A percentile compares a stretch with the other conserved stretches of the same genome.
phyloP scores from a whole-genome alignment of 75 land plant species.

The Pinus taeda region DNA sequence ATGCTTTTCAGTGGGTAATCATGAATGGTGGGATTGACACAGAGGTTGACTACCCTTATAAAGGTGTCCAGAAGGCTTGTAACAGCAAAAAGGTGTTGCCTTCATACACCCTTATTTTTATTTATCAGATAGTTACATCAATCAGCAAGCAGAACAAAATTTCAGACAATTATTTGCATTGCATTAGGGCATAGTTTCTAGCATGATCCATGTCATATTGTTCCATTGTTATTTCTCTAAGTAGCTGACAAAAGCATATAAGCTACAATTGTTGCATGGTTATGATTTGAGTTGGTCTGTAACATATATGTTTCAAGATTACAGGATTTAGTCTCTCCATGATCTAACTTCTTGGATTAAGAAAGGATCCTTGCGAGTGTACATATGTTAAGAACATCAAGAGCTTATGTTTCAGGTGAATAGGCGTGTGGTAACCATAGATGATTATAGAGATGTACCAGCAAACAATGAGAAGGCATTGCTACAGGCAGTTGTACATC shows the following conservation, averaged over 20 bases:
- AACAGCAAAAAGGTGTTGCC: conserved; percentile 37
- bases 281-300: neutral
- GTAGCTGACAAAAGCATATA: neutral
- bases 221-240: neutral
- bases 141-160: neutral
- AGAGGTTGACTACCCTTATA: conserved; percentile 79
- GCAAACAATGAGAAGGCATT: conserved; percentile 48
- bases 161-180: neutral
- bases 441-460: conserved; percentile 67
- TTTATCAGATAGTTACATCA: neutral
- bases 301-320: neutral
- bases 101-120: conserved; percentile 1
- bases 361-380: neutral
- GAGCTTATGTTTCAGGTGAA: conserved; percentile 32
- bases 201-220: neutral
- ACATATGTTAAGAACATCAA: neutral
- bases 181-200: neutral
- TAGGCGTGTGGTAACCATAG: conserved; percentile 65
- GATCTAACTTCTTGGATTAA: neutral
- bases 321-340: neutral
- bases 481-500: conserved; percentile 67
- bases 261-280: neutral
- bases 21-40: conserved; percentile 83
- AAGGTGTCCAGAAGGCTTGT: conserved; percentile 35
- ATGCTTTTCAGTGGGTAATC: conserved; percentile 74